Conservation (phyloP, 352 stramenopile genomes). For the Blastocystis sp. region DNA sequence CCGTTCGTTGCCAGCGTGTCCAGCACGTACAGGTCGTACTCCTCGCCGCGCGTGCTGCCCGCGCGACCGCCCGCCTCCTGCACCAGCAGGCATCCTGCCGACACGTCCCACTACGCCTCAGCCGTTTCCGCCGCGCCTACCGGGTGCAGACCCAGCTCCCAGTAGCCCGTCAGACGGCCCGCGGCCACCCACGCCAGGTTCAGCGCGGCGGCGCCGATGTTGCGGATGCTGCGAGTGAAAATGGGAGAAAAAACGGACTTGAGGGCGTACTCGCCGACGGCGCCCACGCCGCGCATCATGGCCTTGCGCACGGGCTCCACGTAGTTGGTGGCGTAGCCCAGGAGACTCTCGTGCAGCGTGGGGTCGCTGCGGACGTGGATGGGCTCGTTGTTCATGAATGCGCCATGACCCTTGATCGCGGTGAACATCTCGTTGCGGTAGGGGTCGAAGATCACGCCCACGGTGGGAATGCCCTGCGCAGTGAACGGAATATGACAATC, state of each 20-base stretch:
- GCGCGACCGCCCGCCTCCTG: constrained; percentile 85
- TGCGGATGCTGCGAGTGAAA: constrained; percentile 73
- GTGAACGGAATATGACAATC: neutral
- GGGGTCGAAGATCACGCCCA: constrained; percentile 92
- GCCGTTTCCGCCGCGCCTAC: neutral
- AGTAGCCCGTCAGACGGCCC: constrained; percentile 86
- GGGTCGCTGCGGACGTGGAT: constrained; percentile 76
- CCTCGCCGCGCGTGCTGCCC: constrained; percentile 79
- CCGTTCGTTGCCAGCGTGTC: constrained; percentile 81
- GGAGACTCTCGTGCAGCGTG: constrained; percentile 49
- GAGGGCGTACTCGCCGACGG: constrained; percentile 72
- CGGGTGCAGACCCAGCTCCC: constrained; percentile 82
- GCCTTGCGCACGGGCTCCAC: constrained; percentile 27
- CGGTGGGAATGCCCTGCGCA: constrained; percentile 75
- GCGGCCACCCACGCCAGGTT: constrained; percentile 88
- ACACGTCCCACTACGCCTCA: constrained; percentile 82
- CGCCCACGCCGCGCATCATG: constrained; percentile 66
- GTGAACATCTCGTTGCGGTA: constrained; percentile 90
- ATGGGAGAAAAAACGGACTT: constrained; percentile 76
- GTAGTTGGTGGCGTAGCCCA: constrained; percentile 62
- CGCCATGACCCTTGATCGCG: constrained; percentile 82
- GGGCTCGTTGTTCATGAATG: constrained; percentile 80
- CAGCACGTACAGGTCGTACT: constrained; percentile 80
- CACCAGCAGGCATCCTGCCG: constrained; percentile 85
- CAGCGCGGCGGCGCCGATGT: constrained; percentile 85